phyloP scores from a whole-genome alignment of 768 basidiomycete species.

The Favolaschia claudopus region DNA sequence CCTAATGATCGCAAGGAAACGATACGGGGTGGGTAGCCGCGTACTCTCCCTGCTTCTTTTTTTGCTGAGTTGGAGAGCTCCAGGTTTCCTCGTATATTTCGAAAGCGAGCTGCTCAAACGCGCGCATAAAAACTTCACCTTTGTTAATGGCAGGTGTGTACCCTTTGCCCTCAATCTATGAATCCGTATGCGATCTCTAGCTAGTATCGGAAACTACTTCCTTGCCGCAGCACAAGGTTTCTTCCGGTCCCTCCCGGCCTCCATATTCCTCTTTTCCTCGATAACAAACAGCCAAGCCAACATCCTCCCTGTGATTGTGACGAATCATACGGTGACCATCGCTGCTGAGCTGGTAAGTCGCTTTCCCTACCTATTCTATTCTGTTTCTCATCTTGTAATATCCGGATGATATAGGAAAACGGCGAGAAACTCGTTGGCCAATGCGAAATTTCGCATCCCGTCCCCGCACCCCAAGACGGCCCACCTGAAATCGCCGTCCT shows the following conservation, averaged over 20 bases:
- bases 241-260: conserved; percentile 91
- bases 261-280: conserved; percentile 92
- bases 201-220: conserved; percentile 89
- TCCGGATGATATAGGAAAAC: conserved; percentile 60
- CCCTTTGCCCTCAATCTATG: background rate
- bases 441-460: conserved; percentile 92
- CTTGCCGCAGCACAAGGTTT: conserved; percentile 89
- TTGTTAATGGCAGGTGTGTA: conserved; percentile 82
- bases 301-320: conserved; percentile 91
- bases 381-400: conserved; percentile 11
- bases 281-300: conserved; percentile 88
- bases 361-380: no score
- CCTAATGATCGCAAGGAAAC: conserved; percentile 91
- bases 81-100: conserved; percentile 93
- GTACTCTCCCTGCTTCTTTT: background rate
- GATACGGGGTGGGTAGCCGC: conserved; percentile 71
- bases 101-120: conserved; percentile 87
- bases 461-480: conserved; percentile 40
- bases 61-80: no score
- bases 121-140: conserved; percentile 94
- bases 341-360: conserved; percentile 83
- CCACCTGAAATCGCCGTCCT: conserved; percentile 40
- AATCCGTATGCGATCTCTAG: background rate
- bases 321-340: conserved; percentile 95
- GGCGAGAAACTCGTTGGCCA: conserved; percentile 85